phyloP scores from a whole-genome alignment of 176 grass and related monocot species.

The Ananas comosus region DNA sequence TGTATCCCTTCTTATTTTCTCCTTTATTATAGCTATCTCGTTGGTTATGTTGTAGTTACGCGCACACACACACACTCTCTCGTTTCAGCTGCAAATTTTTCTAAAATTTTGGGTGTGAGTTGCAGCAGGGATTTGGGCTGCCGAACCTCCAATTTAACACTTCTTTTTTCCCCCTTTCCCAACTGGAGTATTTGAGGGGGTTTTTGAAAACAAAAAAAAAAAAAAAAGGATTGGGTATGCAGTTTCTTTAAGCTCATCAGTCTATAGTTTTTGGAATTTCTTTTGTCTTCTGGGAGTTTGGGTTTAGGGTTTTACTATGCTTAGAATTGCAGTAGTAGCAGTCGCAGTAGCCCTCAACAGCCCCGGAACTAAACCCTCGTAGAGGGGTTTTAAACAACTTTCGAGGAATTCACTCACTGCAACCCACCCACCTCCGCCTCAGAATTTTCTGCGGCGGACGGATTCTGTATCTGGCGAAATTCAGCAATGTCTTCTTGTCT shows the following conservation, averaged over 20 bases:
- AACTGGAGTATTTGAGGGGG: constrained; percentile 12
- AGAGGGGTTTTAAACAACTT: no score
- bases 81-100: no score
- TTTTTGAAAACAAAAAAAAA: background rate
- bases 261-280: constrained; percentile 19
- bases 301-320: constrained; percentile 19
- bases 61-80: background rate
- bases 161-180: background rate
- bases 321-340: no score
- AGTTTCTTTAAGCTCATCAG: constrained; percentile 11
- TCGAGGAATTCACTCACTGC: no score
- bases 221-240: constrained; percentile 1
- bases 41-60: background rate
- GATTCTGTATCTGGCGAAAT: background rate
- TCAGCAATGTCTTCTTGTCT: constrained; percentile 65
- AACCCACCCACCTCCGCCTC: background rate
- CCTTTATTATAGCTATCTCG: no score
- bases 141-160: no score
- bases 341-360: no score
- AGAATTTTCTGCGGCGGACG: no score
- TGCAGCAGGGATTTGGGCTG: no score
- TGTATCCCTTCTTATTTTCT: background rate
- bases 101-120: no score
- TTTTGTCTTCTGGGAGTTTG: background rate
- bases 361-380: no score